Base-by-base conservation (phyloP, 1,139 yeast genomes). In the Blastobotrys elegans region DNA sequence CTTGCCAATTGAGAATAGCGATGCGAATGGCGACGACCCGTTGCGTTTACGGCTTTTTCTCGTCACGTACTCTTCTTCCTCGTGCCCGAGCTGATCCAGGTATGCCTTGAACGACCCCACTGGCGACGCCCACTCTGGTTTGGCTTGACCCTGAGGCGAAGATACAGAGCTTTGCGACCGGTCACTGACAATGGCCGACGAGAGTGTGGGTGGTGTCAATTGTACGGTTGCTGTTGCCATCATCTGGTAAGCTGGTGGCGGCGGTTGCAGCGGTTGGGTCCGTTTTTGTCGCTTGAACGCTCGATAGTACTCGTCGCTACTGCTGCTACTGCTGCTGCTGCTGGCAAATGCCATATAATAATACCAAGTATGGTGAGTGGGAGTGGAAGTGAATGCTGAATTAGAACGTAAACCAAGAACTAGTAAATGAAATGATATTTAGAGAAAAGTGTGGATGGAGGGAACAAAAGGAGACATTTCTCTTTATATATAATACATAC, bases 41-140 rank as follows among this genome's bases (percentile, higher is more conserved):
- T 35, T 42, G 3, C 45, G 40, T 17, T 31, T 40, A 8, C 43
- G 24, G 17, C 24, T 31, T 13, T 14, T 26, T n/a, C 21, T 2
- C 13, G 24, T 39, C 36, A 14, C 4, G 10, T 40, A 22, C 14
- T 22, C 17, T 4, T 33, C 22, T 11, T n/a, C n/a, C 11, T 33
- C 3, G 5, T 33, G 3, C 3, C 24, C 38, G 14, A 34, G 24
- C 43, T 50, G 53, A 40, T 50, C 52, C 46, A 57, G 37, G 40
- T 57, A 58, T 2, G 52, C 39, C 39, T 54, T 51, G 49, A 57
- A 54, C 33, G 60, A 53, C 22, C 46, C 43, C 26, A 46, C 55
- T 10, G 59, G 58, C 16, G 58, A 44, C n/a, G 59, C 59, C 60
- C 60, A 56, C 40, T 57, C 61, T 1, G 61, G 61, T 7, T 50